Evolutionary conservation across 176 grass and related monocot genomes (phyloP), one percentile per base, ranked within the genome.

Genomic region (Juncus inflexus): DNA sequence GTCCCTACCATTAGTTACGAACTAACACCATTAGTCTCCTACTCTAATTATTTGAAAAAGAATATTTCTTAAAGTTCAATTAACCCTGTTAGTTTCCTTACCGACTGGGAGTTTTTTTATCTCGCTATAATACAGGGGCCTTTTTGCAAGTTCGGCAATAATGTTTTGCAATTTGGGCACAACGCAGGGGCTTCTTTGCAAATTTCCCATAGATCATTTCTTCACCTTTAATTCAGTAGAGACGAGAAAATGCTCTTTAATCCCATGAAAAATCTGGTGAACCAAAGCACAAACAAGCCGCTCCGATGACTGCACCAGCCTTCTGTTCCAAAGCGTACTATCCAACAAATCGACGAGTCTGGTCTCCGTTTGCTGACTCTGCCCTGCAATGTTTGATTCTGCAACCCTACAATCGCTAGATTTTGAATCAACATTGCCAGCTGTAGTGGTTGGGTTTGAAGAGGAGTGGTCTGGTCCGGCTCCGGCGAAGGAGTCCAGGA

Each of bases 221-320:
- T 47, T 47, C 9, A 91, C 87, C 92, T 96, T 96, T 35, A 96
- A 75, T 81, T 96, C 92, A 66, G 92, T 83, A 39, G 87, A 88
- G 38, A 91, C 84, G 62, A 96, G 77, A 75, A 96, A 96, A 71
- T 96, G 92, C 58, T 96, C 87, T 65, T 86, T 96, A 72, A 96
- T 96, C 60, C 92, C 87, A 60, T 89, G 87, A 50, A 89, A 96
- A 86, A 96, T 96, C 72, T 89, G 87, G 63, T 96, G 82, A 8
- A 96, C 87, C 74, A 96, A 60, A 9, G 82, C 92, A 79, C 85
- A 96, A 13, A 96, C 84, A 74, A 91, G 80, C 40, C 87, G 79
- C 74, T 96, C 92, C 19, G 87, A 96, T 50, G 92, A 96, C 16
- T 79, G 82, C 15, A 75, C 82, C 60, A 96, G 77, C 57, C 79